Conservation (phyloP, 2,329 filamentous ascomycete genomes). For the Aspergillus brunneoviolaceus region DNA sequence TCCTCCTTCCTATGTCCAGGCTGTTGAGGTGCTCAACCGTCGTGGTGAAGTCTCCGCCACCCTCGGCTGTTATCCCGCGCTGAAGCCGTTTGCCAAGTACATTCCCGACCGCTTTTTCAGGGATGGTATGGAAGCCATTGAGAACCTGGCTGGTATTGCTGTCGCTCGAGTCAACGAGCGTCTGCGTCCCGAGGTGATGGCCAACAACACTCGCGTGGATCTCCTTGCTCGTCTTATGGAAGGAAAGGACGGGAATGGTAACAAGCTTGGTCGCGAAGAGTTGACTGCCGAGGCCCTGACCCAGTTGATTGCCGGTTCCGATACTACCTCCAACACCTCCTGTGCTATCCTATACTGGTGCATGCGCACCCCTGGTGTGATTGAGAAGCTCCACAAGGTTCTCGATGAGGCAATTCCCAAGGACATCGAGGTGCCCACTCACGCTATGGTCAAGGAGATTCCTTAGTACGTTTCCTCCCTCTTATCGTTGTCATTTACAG, state of each 20-base stretch:
- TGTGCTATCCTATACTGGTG: slow-evolving; percentile 82
- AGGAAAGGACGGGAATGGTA: slow-evolving; percentile 75
- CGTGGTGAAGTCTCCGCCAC: slow-evolving; percentile 82
- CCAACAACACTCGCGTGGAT: slow-evolving; percentile 68
- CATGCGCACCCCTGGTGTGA: slow-evolving; percentile 66
- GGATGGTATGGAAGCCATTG: slow-evolving; percentile 69
- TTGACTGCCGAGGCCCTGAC: slow-evolving; percentile 86
- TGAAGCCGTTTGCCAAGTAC: slow-evolving; percentile 79
- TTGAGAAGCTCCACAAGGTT: slow-evolving; percentile 71
- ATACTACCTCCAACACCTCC: slow-evolving; percentile 69
- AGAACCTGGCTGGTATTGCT: slow-evolving; percentile 83
- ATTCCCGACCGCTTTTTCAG: slow-evolving; percentile 80
- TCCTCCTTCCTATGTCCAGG: slow-evolving; percentile 67
- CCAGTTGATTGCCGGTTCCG: slow-evolving; percentile 74
- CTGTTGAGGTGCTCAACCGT: slow-evolving; percentile 85
- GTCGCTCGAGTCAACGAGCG: slow-evolving; percentile 76
- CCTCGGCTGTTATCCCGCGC: slow-evolving; percentile 68
- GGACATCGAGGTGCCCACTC: slow-evolving; percentile 64
- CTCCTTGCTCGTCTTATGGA: slow-evolving; percentile 82
- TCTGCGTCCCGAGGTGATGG: slow-evolving; percentile 64
- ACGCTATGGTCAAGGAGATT: slow-evolving; percentile 70
- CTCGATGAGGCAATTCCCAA: slow-evolving; percentile 69
- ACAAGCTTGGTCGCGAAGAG: slow-evolving; percentile 73
- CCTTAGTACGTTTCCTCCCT: slow-evolving; percentile 55
- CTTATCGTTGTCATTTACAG: neutral